Evolutionary conservation across 805 yeast species (phyloP).

Genomic region (Saccharomycopsis sp.): DNA sequence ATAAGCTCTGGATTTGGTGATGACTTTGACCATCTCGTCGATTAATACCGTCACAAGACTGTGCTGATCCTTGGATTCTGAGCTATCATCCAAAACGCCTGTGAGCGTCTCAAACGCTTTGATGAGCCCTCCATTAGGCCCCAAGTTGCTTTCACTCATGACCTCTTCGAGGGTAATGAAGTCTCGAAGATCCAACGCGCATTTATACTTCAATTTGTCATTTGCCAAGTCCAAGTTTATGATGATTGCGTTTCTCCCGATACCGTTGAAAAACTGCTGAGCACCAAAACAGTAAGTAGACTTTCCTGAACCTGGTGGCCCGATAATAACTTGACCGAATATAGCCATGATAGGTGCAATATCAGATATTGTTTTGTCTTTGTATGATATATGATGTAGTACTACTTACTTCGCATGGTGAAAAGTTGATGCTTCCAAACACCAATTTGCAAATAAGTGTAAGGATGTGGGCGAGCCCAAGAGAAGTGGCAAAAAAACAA

Average conservation of each 20-base stretch:
- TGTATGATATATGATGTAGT: too few relatives aligned
- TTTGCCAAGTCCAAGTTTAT: conserved; percentile 49
- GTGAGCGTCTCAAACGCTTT: conserved; percentile 63
- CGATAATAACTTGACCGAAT: conserved; percentile 88
- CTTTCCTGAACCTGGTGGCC: conserved; percentile 98
- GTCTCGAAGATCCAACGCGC: conserved; percentile 49
- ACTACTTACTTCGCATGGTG: too few relatives aligned
- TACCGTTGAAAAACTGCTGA: conserved; percentile 85
- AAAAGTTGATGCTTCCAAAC: too few relatives aligned
- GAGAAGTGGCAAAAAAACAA: too few relatives aligned
- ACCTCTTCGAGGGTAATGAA: conserved; percentile 48
- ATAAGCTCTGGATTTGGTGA: conserved; percentile 50
- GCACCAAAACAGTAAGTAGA: conserved; percentile 92
- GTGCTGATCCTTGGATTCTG: conserved; percentile 30
- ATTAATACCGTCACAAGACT: conserved; percentile 50
- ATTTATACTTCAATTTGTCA: conserved; percentile 44
- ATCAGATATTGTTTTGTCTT: too few relatives aligned
- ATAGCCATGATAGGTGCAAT: too few relatives aligned
- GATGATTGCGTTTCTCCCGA: conserved; percentile 81
- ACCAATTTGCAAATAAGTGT: too few relatives aligned
- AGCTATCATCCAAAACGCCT: conserved; percentile 6
- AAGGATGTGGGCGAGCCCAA: too few relatives aligned
- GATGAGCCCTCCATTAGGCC: conserved; percentile 82
- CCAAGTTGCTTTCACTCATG: conserved; percentile 45
- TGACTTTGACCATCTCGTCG: conserved; percentile 45